Conservation (phyloP, 2,329 filamentous ascomycete species). For the Fusarium dimerum region DNA sequence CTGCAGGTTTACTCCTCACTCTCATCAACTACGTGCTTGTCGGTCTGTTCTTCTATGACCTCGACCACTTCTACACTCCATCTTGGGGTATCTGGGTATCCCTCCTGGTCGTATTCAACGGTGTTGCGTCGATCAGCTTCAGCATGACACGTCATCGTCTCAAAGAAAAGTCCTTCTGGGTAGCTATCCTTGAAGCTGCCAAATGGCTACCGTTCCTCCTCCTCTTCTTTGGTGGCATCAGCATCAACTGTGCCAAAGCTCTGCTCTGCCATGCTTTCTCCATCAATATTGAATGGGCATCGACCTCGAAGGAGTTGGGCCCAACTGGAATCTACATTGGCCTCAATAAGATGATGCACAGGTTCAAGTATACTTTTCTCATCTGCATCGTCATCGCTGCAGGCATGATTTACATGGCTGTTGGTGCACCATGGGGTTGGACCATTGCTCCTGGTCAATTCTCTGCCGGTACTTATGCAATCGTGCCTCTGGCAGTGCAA, state of each 20-base stretch:
- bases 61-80: conserved; percentile 69
- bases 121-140: conserved; percentile 22
- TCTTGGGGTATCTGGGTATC: conserved; percentile 64
- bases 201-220: conserved; percentile 32
- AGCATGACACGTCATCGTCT: conserved; percentile 30
- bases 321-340: conserved; percentile 34
- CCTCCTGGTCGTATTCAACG: conserved; percentile 28
- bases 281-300: conserved; percentile 32
- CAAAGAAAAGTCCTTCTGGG: conserved; percentile 29
- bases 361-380: conserved; percentile 43
- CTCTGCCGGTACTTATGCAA: conserved; percentile 27
- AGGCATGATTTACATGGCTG: conserved; percentile 30
- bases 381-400: conserved; percentile 25
- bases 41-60: conserved; percentile 68
- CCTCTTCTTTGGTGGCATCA: conserved; percentile 33
- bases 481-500: conserved; percentile 28
- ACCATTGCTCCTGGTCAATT: conserved; percentile 26
- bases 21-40: conserved; percentile 70
- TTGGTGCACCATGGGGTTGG: conserved; percentile 28
- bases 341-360: conserved; percentile 43
- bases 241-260: conserved; percentile 31
- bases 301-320: conserved; percentile 30
- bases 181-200: conserved; percentile 24
- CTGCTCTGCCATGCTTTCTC: conserved; percentile 29
- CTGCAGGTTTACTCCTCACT: conserved; percentile 64